A percentile compares a stretch with the other conserved stretches of the same genome.
Conservation (phyloP, 2,329 filamentous ascomycete species). For the Aspergillus viridinutans region DNA sequence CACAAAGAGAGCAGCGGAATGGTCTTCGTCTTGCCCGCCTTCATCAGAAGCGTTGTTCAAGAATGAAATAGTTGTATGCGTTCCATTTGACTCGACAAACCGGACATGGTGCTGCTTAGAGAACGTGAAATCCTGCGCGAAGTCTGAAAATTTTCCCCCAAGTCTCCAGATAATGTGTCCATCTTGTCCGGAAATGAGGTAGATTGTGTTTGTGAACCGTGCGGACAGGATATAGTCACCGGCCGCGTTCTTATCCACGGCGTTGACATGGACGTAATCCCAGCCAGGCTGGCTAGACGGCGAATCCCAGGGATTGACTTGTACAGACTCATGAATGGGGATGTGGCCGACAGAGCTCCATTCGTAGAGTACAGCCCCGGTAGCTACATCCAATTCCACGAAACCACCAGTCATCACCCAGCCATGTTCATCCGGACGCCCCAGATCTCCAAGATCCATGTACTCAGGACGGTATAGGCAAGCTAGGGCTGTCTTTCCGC, state of each 20-base stretch:
- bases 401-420: slow-evolving; percentile 34
- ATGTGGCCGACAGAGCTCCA: slow-evolving; percentile 36
- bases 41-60: slow-evolving; percentile 36
- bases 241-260: slow-evolving; percentile 36
- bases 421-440: slow-evolving; percentile 27
- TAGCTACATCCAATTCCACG: slow-evolving; percentile 35
- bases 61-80: slow-evolving; percentile 28
- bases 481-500: slow-evolving; percentile 33
- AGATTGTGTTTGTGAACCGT: slow-evolving; percentile 37
- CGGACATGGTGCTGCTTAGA: slow-evolving; percentile 38
- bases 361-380: slow-evolving; percentile 31
- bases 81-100: slow-evolving; percentile 27
- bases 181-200: slow-evolving; percentile 35
- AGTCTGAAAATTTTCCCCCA: slow-evolving; percentile 31
- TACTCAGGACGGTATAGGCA: slow-evolving; percentile 21
- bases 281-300: slow-evolving; percentile 20
- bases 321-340: slow-evolving; percentile 29
- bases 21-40: slow-evolving; percentile 20
- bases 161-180: slow-evolving; percentile 39
- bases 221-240: slow-evolving; percentile 41
- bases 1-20: slow-evolving; percentile 29
- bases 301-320: slow-evolving; percentile 16
- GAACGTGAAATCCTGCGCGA: slow-evolving; percentile 32
- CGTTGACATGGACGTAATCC: slow-evolving; percentile 39
- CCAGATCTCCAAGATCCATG: slow-evolving; percentile 26